Evolutionary conservation across 306 rosid genomes (phyloP).

Genomic region (Herpetospermum pedunculosum): DNA sequence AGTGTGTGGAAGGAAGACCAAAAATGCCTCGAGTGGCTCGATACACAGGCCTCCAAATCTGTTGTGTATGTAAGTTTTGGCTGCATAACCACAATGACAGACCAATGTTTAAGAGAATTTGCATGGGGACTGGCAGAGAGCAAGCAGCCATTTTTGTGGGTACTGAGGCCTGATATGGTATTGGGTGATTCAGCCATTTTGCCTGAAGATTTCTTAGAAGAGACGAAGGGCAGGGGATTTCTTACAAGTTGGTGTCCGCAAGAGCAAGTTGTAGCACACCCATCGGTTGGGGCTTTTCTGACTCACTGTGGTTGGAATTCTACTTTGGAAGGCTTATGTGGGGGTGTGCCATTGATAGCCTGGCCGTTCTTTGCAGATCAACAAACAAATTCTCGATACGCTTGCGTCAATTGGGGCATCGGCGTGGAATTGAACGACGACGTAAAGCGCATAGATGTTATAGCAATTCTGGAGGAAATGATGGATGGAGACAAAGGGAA

Average conservation of each 20-base stretch:
- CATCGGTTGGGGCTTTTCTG: slow-evolving; percentile 28
- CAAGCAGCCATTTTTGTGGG: slow-evolving; percentile 28
- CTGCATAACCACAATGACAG: slow-evolving; percentile 23
- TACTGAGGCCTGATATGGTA: slow-evolving; percentile 33
- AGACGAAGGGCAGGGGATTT: slow-evolving; percentile 25
- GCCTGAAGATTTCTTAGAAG: slow-evolving; percentile 19
- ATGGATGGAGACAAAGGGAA: slow-evolving; percentile 21
- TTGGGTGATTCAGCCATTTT: slow-evolving; percentile 18
- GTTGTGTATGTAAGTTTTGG: slow-evolving; percentile 39
- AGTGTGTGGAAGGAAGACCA: slow-evolving; percentile 37
- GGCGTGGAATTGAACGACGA: slow-evolving; percentile 30
- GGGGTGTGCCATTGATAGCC: slow-evolving; percentile 34
- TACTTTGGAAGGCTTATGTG: slow-evolving; percentile 19
- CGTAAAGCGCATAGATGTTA: slow-evolving; percentile 22
- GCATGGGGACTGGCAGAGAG: slow-evolving; percentile 44
- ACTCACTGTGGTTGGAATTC: slow-evolving; percentile 59
- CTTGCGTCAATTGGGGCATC: slow-evolving; percentile 24
- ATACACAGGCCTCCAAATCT: slow-evolving; percentile 19
- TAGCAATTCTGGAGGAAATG: slow-evolving; percentile 27
- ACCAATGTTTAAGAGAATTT: slow-evolving; percentile 24
- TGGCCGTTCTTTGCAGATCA: slow-evolving; percentile 58
- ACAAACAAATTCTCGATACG: slow-evolving; percentile 31
- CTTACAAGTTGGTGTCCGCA: slow-evolving; percentile 36
- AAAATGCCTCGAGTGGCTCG: slow-evolving; percentile 24
- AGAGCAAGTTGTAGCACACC: slow-evolving; percentile 28